Evolutionary conservation across 108 stramenopile species (phyloP).

Genomic region (Tribonema minus): DNA sequence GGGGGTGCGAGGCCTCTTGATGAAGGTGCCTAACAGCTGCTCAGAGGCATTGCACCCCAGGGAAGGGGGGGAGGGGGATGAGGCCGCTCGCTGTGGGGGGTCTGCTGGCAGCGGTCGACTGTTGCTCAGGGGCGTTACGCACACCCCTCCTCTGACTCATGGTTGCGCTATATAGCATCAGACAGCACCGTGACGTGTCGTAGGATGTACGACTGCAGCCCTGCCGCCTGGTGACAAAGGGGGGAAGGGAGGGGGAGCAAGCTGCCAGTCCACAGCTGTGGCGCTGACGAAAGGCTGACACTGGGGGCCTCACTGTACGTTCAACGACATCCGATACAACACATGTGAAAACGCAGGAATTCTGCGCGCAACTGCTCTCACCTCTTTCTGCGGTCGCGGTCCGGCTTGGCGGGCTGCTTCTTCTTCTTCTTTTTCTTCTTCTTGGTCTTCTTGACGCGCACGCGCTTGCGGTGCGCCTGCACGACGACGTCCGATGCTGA

Average conservation of each 20-base stretch:
- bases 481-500: constrained; percentile 34
- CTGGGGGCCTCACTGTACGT: no score
- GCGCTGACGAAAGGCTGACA: no score
- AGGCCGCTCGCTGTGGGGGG: not conserved
- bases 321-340: no score
- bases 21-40: not conserved
- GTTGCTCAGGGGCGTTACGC: no score
- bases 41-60: no score
- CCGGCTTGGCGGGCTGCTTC: not conserved
- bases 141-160: no score
- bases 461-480: constrained; percentile 14
- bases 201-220: no score
- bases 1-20: not conserved
- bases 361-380: not conserved
- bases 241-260: no score
- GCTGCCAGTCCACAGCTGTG: no score
- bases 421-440: constrained; percentile 2
- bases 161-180: no score
- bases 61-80: not conserved
- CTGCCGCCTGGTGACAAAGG: no score
- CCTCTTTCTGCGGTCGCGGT: not conserved
- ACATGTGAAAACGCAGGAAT: not conserved
- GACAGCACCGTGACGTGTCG: no score
- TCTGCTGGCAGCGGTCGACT: not conserved
- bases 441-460: constrained; percentile 35